Base-by-base conservation (phyloP, 1,139 yeast species). In the Blastobotrys aristatus region DNA sequence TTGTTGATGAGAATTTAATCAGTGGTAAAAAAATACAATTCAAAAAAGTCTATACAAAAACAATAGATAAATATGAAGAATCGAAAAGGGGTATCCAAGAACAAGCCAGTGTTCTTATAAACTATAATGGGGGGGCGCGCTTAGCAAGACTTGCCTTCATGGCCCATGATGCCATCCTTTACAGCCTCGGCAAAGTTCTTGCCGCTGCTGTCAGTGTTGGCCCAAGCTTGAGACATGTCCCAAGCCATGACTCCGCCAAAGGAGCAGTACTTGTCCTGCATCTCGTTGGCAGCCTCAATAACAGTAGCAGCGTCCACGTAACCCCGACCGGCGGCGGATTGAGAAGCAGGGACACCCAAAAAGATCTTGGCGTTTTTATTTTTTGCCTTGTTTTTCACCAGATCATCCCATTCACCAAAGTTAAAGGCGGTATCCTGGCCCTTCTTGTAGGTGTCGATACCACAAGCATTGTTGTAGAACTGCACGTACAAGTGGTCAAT, bases 171-270 rank as follows among this genome's bases (percentile, higher is more conserved):
- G 26, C 40, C 40, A 16, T 37, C 20, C 29, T 37, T 37, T 21
- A 37, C 40, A 7, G 29, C 18, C 6, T n/a, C 4, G 7, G 20
- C 30, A 37, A 37, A 37, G 21, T 37, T 37, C 18, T 20, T 17
- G 29, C 40, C 40, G 24, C 26, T 24, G 17, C 22, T n/a, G 8
- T 33, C 31, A 11, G 11, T 54, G 59, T 85, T 85, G 3, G 73
- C 64, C 65, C 74, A 76, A 13, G 82, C 89, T 65, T 84, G 89
- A 47, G 94, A 83, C 44, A 95, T 96, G 68, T 89, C 96, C 96
- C 97, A 89, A 57, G 88, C 69, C 70, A 85, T 80, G 54, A 89
- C 76, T 61, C 97, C 97, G 53, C 95, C 96, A 60, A 88, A 85
- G 44, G 75, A 67, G 21, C 57, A 44, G 50, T 71, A 65, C 40